These are phyloP conservation scores for Boletus coccyginus DNA, from an alignment of 768 basidiomycete species.

Conservation along the genomic window DNA sequence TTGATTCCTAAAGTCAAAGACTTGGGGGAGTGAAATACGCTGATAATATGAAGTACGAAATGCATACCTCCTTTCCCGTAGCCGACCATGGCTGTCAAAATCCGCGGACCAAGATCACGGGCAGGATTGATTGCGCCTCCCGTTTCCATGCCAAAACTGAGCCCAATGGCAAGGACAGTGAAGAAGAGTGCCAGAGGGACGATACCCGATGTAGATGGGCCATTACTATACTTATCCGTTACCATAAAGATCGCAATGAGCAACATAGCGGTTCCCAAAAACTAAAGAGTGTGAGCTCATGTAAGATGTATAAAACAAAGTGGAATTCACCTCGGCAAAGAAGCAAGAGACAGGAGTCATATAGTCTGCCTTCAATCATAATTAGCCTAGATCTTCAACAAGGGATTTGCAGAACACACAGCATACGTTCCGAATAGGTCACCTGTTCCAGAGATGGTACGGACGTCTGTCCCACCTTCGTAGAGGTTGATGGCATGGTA, in stretches of 20 bases:
- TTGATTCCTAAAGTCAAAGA: constrained; percentile 42
- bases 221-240: constrained; percentile 49
- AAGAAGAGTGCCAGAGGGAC: constrained; percentile 56
- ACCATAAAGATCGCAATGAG: constrained; percentile 52
- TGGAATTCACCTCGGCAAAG: constrained; percentile 41
- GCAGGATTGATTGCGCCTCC: constrained; percentile 69
- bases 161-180: constrained; percentile 55
- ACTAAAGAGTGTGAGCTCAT: constrained; percentile 32
- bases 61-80: constrained; percentile 50
- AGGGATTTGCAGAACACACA: constrained; percentile 34
- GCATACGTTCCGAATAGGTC: constrained; percentile 60
- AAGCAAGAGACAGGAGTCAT: constrained; percentile 44
- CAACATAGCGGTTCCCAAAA: constrained; percentile 54
- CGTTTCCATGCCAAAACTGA: constrained; percentile 61
- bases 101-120: constrained; percentile 67
- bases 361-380: constrained; percentile 34
- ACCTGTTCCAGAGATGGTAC: constrained; percentile 58
- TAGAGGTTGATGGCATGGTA: constrained; percentile 63
- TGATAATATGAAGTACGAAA: constrained; percentile 16
- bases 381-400: constrained; percentile 8
- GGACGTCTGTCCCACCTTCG: constrained; percentile 52
- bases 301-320: not conserved
- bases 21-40: constrained; percentile 2
- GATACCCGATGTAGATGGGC: constrained; percentile 46
- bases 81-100: constrained; percentile 72